Base-by-base conservation (phyloP, 108 stramenopile genomes). In the Mediolabrus comicus region DNA sequence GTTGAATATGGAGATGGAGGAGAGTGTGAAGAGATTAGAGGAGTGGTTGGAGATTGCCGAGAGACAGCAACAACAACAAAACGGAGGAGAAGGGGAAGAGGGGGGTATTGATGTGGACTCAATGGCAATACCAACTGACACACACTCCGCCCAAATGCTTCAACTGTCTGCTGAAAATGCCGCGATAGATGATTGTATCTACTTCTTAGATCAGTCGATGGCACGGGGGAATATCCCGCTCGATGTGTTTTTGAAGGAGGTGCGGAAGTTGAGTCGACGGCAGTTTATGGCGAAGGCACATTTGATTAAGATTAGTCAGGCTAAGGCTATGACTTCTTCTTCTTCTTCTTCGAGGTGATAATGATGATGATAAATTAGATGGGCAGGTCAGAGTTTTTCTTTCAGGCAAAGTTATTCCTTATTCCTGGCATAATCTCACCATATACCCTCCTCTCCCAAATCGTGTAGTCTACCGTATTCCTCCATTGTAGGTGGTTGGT, bases 161-260 rank as follows among this genome's bases (percentile, higher is more conserved):
- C 71, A 82, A 26, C 65, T 92, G 41, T 70, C 67, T 31, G 88
- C 94, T 0, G 86, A 89, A 57, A 92, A 79, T 73, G 84, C 85
- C 2, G 76, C 91, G 10, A 74, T 91, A 24, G 82, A 87, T 9
- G 95, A 95, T 79, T 81, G 77, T 14, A 70, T 95, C 33, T 95
- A 93, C 73, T 95, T 90, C 79, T 65, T 95, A 57, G 92, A 93
- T 75, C 67, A 79, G 54, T 86, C 84, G 17, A 66, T 95, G 73
- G 84, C 85, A 26, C 68, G 56, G 65, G 81, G 84, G 2, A 72
- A 66, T n/a, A 69, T 93, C 2, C 71, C 84, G n/a, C 69, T 88
- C 34, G 84, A 84, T 27, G 85, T 84, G 4, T 88, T 88, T 79
- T 72, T 92, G 70, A 91, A 87, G 64, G 74, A 83, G 61, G 87